Evolutionary conservation across 495 filamentous ascomycete species (phyloP).

Genomic region (Podospora pseudopauciseta): DNA sequence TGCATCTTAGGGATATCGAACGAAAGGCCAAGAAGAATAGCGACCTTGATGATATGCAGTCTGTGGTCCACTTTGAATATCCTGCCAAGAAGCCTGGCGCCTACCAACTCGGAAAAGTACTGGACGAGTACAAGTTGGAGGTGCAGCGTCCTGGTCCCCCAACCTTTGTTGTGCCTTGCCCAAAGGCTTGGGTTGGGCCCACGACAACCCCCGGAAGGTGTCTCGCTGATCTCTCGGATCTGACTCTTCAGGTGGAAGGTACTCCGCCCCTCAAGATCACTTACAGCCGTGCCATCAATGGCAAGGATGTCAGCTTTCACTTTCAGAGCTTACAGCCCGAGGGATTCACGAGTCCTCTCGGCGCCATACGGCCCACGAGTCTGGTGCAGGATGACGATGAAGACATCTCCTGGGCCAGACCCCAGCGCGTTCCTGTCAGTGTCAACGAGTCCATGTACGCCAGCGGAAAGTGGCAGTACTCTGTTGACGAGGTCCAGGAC

Average conservation of each 20-base stretch:
- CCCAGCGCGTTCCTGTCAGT: constrained; percentile 68
- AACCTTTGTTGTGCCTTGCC: constrained; percentile 79
- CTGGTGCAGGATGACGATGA: constrained; percentile 54
- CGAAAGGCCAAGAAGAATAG: constrained; percentile 46
- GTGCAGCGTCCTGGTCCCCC: constrained; percentile 71
- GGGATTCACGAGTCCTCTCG: constrained; percentile 71
- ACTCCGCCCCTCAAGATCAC: constrained; percentile 89
- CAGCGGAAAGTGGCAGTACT: constrained; percentile 80
- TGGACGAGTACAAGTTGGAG: constrained; percentile 90
- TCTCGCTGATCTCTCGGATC: constrained; percentile 78
- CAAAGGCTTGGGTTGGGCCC: constrained; percentile 66
- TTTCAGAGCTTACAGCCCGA: constrained; percentile 92
- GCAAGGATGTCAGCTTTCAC: constrained; percentile 67
- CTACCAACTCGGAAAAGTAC: constrained; percentile 76
- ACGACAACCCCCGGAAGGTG: constrained; percentile 64
- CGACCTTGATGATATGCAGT: constrained; percentile 47
- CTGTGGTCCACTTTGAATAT: constrained; percentile 53
- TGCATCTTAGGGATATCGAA: constrained; percentile 59
- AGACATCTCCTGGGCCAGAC: constrained; percentile 75
- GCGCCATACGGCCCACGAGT: constrained; percentile 50
- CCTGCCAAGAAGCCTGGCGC: constrained; percentile 76
- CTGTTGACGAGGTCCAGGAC: constrained; percentile 87
- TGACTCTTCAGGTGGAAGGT: constrained; percentile 76
- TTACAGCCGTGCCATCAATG: constrained; percentile 80
- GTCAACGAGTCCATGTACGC: constrained; percentile 81